A percentile compares a stretch with the other conserved stretches of the same genome.
phyloP scores from a whole-genome alignment of 78 protist species.

The Diacronema lutheri region DNA sequence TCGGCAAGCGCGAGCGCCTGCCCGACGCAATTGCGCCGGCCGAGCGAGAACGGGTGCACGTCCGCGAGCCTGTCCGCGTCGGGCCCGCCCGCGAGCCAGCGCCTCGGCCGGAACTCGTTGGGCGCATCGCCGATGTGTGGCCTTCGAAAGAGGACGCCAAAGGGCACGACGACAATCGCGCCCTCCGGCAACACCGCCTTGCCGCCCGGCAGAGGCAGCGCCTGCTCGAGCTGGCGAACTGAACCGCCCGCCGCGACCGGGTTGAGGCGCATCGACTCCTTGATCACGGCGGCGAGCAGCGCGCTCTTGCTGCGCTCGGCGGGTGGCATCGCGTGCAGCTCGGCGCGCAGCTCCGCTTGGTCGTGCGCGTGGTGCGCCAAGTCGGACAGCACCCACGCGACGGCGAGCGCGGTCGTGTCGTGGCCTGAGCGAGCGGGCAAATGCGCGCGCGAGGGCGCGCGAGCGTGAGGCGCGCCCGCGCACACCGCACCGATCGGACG shows the following conservation, averaged over 20 bases:
- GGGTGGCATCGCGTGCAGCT: too few relatives aligned
- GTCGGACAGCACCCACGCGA: slow-evolving; percentile 17
- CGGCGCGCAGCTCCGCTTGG: not conserved
- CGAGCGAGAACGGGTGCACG: slow-evolving; percentile 1
- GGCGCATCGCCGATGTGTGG: not conserved
- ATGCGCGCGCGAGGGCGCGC: too few relatives aligned
- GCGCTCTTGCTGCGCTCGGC: not conserved
- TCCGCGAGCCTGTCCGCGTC: not conserved
- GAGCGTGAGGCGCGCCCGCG: too few relatives aligned
- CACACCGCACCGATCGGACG: too few relatives aligned
- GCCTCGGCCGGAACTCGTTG: not conserved
- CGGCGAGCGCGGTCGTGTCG: slow-evolving; percentile 25
- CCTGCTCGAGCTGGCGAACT: not conserved
- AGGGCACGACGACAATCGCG: not conserved
- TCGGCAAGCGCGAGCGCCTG: not conserved
- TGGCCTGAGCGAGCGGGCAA: too few relatives aligned
- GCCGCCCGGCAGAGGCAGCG: not conserved
- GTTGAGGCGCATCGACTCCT: not conserved
- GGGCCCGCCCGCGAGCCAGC: not conserved
- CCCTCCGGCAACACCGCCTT: not conserved
- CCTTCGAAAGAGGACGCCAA: not conserved
- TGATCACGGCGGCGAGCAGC: not conserved
- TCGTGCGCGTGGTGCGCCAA: not conserved
- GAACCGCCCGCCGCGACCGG: not conserved
- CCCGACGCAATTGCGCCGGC: slow-evolving; percentile 3